Percentiles rank a stretch among this genome's conserved stretches.
These are phyloP conservation scores for Apiospora koreana DNA, from an alignment of 2,329 filamentous ascomycete species.

Conservation along the genomic window DNA sequence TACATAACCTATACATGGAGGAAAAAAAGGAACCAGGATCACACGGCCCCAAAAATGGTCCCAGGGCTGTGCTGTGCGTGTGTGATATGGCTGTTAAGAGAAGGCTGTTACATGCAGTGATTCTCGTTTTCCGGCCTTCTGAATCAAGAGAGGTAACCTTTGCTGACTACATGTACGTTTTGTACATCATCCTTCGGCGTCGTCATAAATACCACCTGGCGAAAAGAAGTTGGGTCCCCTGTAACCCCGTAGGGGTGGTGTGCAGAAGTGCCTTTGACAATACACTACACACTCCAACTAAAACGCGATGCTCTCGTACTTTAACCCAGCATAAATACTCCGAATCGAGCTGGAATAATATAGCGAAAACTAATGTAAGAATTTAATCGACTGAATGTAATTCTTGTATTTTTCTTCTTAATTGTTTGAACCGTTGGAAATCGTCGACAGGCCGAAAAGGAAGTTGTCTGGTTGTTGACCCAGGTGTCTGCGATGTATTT, in stretches of 20 bases:
- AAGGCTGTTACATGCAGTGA: not conserved
- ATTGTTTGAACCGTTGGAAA: no score
- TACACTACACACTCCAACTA: no score
- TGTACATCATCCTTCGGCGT: not conserved
- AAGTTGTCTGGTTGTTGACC: no score
- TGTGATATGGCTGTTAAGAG: not conserved
- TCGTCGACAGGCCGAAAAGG: no score
- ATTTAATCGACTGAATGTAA: no score
- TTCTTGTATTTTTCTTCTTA: no score
- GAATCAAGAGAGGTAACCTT: not conserved
- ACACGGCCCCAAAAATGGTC: not conserved
- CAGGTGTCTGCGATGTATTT: no score
- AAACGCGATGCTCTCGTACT: no score
- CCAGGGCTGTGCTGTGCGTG: not conserved
- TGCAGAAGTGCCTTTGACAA: no score
- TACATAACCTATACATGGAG: not conserved
- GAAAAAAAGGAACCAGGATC: conserved; percentile 1
- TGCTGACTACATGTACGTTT: not conserved
- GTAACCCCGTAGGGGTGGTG: not conserved
- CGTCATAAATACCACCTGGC: not conserved
- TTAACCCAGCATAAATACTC: no score
- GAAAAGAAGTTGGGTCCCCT: not conserved
- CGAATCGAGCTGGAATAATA: no score
- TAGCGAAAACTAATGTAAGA: no score
- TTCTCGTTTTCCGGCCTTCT: not conserved